A percentile compares a stretch with the other conserved stretches of the same genome.
These are phyloP conservation scores for Citrus hindsii DNA, from an alignment of 345 rosid genomes.

Conservation along the genomic window DNA sequence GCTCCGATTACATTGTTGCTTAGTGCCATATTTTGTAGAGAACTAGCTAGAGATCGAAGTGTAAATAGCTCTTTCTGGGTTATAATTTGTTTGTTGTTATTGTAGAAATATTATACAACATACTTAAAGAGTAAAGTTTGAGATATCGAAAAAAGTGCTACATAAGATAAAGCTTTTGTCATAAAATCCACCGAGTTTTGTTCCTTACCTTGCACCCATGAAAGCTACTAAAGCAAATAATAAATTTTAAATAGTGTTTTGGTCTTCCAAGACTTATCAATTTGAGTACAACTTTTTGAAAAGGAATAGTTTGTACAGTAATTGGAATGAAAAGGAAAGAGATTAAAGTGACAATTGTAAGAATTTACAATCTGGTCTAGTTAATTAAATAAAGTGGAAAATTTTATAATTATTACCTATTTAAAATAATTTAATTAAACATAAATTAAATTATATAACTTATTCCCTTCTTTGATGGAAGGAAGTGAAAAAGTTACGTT, in stretches of 20 bases:
- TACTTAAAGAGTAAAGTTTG: neutral
- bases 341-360: neutral
- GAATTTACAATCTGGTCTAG: no score
- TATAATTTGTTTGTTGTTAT: neutral
- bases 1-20: slow-evolving; percentile 84
- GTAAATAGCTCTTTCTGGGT: neutral
- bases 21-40: slow-evolving; percentile 49
- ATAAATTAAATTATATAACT: no score
- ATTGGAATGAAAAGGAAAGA: neutral
- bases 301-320: slow-evolving; percentile 24
- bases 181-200: slow-evolving; percentile 11
- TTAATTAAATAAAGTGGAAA: no score
- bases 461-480: no score
- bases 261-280: slow-evolving; percentile 6
- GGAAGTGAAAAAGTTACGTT: no score
- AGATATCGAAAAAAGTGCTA: slow-evolving; percentile 8
- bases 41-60: neutral
- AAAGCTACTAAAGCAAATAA: slow-evolving; percentile 19
- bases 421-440: no score
- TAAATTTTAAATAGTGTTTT: slow-evolving; percentile 1
- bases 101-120: neutral
- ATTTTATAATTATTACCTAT: no score
- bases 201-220: slow-evolving; percentile 33
- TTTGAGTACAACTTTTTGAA: slow-evolving; percentile 25
- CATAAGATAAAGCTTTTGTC: neutral